Base-by-base conservation (phyloP, 768 basidiomycete genomes). In the Rhodotorula kratochvilovae region DNA sequence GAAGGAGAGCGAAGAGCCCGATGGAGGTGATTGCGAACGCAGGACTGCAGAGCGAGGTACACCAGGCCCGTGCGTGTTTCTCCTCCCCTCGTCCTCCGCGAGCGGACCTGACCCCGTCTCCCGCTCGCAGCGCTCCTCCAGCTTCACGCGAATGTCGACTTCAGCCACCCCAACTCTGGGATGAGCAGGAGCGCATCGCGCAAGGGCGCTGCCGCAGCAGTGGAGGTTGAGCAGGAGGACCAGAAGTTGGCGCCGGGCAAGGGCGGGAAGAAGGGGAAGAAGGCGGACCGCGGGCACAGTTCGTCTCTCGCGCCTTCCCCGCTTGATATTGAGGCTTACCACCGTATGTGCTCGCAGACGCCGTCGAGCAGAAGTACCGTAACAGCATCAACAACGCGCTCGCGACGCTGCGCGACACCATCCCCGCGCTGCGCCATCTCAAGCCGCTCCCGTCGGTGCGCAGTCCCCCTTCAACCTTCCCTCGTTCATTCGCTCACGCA, bases 351-450 rank as follows among this genome's bases (percentile, higher is more conserved):
- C 33, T 8, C 31, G 6, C 56, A 68, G 67, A 75, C 51, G 76
- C 72, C 25, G 76, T 77, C 61, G 74, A 75, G 66, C 73, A 70
- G 53, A 72, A 67, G 60, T 72, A 77, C 46, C 67, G 77, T 53
- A 64, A 75, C 67, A 71, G 68, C 35, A 77, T 77, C 74, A 77
- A 77, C 64, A 67, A 72, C 53, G 69, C 71, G 13, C 63, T 77
- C 21, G 73, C 73, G 6, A 68, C 63, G 12, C 66, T 77, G 35
- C 65, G 77, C 15, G 77, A 77, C 54, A 68, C 65, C 3, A 70
- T 77, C 21, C 77, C 77, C 7, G 77, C 77, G 7, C 51, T 77
- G 33, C 51, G 67, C 2, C 77, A 77, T 33, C 73, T 77, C 46
- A 70, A 75, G 42, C 74, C 77, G 1, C 59, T 73, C 12, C 77